Base-by-base conservation (phyloP, 73 alveolate species). In the Uronychia binucleata region DNA sequence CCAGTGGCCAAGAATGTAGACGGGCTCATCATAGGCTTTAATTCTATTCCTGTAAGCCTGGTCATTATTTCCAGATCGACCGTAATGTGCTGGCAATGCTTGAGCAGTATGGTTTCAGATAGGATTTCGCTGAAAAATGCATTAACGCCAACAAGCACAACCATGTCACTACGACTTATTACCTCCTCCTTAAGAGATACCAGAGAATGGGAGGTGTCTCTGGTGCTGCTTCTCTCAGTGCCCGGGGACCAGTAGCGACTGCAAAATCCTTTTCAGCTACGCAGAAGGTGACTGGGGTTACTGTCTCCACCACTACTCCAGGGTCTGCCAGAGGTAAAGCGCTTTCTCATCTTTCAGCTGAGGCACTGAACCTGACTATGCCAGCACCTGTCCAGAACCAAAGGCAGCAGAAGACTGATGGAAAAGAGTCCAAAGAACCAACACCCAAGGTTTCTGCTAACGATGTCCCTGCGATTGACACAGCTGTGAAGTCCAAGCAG, bases 11-110 rank as follows among this genome's bases (percentile, higher is more conserved):
- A 75, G 33, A 57, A 85, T 11, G 74, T 85, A 33, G 83, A 67
- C 27, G 98, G 98, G 27, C 77, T 95, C 1, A 91, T 95, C 25
- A 94, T 95, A 1, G 98, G 98, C 30, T 88, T 87, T 60, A 90
- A 93, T 83, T 59, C 82, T 33, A 97, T 98, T 82, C 99, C 99
- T 74, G 89, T 82, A 82, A 82, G 82, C 58, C 27, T 30, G 1
- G 5, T 46, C 19, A 5, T 46, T 19, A 46, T 11, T 46, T 5
- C n/a, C 67, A 46, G 67, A 85, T 83, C 19, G 75, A 76, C 33
- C 32, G 31, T 31, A 74, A 76, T 29, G 34, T 83, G 5, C 80
- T 83, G 1, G 34, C 30, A 19, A 26, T 83, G 28, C 79, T 83
- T 26, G 90, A 83, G 85, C 28, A 83, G 80, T 83, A 83, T 83